Conservation (phyloP, 2,329 filamentous ascomycete species). For the Corinectria fuckeliana region DNA sequence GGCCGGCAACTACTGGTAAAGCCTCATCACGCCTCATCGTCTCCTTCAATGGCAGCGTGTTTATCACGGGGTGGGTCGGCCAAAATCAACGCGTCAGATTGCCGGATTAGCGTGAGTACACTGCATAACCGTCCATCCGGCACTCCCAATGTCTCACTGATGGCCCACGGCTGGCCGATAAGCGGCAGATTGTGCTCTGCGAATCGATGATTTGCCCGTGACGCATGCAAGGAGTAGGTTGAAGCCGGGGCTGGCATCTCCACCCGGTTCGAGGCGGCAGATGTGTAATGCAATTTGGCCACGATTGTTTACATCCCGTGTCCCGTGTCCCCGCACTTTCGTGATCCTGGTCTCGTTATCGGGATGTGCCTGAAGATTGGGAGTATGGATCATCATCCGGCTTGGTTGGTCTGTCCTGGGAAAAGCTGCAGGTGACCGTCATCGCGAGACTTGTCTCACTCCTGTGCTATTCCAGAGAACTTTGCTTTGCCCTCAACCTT, state of each 20-base stretch:
- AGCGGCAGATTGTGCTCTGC: background rate
- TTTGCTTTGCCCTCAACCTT: background rate
- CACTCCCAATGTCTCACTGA: background rate
- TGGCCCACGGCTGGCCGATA: background rate
- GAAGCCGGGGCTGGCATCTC: background rate
- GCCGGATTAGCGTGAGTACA: background rate
- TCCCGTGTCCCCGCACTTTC: background rate
- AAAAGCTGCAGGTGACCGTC: background rate
- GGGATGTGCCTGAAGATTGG: background rate
- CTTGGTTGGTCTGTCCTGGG: background rate
- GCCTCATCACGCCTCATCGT: background rate
- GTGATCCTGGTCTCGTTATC: background rate
- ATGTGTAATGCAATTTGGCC: constrained; percentile 15
- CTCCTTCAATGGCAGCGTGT: background rate
- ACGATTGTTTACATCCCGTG: background rate
- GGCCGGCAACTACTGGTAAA: background rate
- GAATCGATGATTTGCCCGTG: background rate
- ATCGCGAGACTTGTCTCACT: background rate
- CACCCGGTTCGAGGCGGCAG: background rate
- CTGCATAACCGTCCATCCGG: background rate
- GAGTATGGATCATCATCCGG: background rate
- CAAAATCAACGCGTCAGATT: background rate
- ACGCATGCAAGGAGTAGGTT: background rate
- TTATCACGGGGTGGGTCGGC: background rate
- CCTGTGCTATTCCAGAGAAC: background rate